Conservation (phyloP, 768 basidiomycete genomes). For the Boletus reticulatus region DNA sequence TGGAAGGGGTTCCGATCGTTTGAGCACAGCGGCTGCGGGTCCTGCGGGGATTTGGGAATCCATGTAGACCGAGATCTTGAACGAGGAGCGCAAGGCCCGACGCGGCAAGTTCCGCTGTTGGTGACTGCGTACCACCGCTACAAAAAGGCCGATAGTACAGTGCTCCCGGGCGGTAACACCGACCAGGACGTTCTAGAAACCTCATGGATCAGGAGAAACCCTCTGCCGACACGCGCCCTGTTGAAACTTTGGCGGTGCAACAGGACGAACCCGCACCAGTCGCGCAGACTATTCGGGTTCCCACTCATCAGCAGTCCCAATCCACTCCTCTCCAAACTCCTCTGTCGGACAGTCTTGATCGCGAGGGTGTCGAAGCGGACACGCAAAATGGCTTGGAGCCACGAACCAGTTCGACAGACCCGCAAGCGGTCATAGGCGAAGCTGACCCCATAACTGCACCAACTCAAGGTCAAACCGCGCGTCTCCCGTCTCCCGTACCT, state of each 20-base stretch:
- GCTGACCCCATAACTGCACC: background rate
- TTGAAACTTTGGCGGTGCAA: slow-evolving; percentile 1
- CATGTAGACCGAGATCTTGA: slow-evolving; percentile 2
- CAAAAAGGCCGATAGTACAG: no score
- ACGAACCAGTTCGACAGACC: background rate
- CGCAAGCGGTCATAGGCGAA: slow-evolving; percentile 1
- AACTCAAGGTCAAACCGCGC: background rate
- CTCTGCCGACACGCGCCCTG: slow-evolving; percentile 1
- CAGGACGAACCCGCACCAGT: slow-evolving; percentile 6
- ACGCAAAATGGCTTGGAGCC: background rate
- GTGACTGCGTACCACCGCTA: background rate
- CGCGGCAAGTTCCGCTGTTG: slow-evolving; percentile 29
- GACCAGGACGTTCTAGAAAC: background rate
- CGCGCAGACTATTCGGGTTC: slow-evolving; percentile 4
- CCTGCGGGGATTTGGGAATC: slow-evolving; percentile 42
- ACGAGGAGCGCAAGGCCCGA: background rate
- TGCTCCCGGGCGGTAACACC: background rate
- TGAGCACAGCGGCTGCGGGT: slow-evolving; percentile 75
- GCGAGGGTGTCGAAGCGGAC: background rate
- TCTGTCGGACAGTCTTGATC: background rate
- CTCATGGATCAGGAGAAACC: slow-evolving; percentile 20
- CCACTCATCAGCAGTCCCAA: slow-evolving; percentile 5
- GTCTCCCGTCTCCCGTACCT: slow-evolving; percentile 8
- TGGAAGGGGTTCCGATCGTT: slow-evolving; percentile 71
- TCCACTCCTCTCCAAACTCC: slow-evolving; percentile 2